Evolutionary conservation across 192 early-diverging fungal genomes (phyloP).

Genomic region (Backusella macrospora): DNA sequence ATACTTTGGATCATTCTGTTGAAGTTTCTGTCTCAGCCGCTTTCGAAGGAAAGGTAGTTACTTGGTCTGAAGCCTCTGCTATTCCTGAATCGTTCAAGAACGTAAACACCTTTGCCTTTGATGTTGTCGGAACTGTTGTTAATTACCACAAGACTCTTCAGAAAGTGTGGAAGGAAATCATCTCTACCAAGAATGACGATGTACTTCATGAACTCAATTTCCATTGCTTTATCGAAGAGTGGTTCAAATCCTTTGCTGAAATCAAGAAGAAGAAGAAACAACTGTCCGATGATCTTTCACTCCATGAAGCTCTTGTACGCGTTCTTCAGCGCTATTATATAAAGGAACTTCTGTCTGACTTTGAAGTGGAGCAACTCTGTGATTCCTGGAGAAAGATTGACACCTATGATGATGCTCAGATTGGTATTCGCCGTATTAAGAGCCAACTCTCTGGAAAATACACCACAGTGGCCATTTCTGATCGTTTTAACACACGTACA

Average conservation of each 20-base stretch:
- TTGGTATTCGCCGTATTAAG: slow-evolving; percentile 24
- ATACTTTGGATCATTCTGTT: slow-evolving; percentile 23
- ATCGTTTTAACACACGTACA: slow-evolving; percentile 20
- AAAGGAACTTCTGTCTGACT: background rate
- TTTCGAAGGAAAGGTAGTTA: slow-evolving; percentile 32
- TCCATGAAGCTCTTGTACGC: slow-evolving; percentile 16
- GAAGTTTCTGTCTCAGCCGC: slow-evolving; percentile 16
- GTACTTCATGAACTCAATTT: slow-evolving; percentile 1
- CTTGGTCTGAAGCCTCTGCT: slow-evolving; percentile 34
- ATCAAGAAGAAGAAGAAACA: slow-evolving; percentile 8
- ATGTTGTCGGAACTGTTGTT: slow-evolving; percentile 31
- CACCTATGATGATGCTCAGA: slow-evolving; percentile 22
- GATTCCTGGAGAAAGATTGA: slow-evolving; percentile 16
- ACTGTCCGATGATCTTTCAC: slow-evolving; percentile 6
- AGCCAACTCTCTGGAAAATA: slow-evolving; percentile 15
- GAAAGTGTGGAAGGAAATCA: slow-evolving; percentile 20
- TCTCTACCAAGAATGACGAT: slow-evolving; percentile 9
- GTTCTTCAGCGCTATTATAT: slow-evolving; percentile 14
- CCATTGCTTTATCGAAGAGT: slow-evolving; percentile 17
- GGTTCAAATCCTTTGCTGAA: slow-evolving; percentile 20
- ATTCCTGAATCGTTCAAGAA: slow-evolving; percentile 27
- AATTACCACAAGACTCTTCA: slow-evolving; percentile 21
- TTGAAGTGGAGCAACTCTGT: slow-evolving; percentile 19
- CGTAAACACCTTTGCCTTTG: slow-evolving; percentile 25
- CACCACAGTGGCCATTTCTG: slow-evolving; percentile 28